A percentile compares a stretch with the other conserved stretches of the same genome.
Evolutionary conservation across 805 yeast species (phyloP).

Genomic region (Priceomyces melissophilus): DNA sequence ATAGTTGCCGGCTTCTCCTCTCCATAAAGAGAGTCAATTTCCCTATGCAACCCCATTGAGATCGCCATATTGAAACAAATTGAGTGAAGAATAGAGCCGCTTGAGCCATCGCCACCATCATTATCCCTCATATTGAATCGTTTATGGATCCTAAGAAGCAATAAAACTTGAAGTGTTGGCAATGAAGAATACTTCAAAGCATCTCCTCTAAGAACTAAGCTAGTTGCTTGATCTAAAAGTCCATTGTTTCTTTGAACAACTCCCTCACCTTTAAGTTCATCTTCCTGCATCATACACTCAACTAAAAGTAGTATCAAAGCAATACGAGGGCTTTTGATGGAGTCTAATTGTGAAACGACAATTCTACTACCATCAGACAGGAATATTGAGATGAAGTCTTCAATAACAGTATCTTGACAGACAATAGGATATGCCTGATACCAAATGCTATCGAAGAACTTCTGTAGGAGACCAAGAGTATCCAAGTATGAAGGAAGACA

Average conservation of each 20-base stretch:
- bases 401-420: not conserved
- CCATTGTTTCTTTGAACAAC: not conserved
- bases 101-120: constrained; percentile 5
- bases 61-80: constrained; percentile 5
- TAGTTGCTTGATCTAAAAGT: not conserved
- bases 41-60: constrained; percentile 3
- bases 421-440: constrained; percentile 1
- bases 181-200: not conserved
- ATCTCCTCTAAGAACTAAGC: not conserved
- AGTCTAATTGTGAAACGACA: not conserved
- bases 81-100: constrained; percentile 1
- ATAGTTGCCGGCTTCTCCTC: not conserved
- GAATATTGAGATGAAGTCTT: not conserved
- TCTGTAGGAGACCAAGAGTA: not conserved
- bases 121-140: constrained; percentile 2
- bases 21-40: constrained; percentile 1
- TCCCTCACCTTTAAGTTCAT: not conserved
- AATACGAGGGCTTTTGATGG: not conserved
- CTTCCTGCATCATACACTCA: constrained; percentile 1
- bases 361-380: not conserved
- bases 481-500: constrained; percentile 1
- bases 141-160: constrained; percentile 1
- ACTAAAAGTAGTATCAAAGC: constrained; percentile 1
- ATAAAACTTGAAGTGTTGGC: constrained; percentile 2
- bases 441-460: constrained; percentile 4